Conservation (phyloP, 495 filamentous ascomycete genomes). For the Talaromyces liani region DNA sequence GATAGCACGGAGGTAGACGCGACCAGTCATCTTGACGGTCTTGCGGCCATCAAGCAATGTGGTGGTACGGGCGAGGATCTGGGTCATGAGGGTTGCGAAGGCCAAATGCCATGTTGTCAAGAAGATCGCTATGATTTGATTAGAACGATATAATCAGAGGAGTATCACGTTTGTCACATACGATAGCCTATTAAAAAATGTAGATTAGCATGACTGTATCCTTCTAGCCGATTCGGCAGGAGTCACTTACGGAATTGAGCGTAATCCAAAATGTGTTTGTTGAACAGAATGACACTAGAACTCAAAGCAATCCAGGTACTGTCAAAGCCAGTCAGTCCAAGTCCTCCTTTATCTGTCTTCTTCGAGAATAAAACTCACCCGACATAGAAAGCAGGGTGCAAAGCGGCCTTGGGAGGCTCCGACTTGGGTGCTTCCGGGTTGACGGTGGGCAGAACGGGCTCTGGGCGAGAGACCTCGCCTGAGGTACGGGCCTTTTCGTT, state of each 20-base stretch:
- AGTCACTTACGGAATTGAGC: slow-evolving; percentile 69
- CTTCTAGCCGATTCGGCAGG: not conserved
- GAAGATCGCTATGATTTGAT: slow-evolving; percentile 43
- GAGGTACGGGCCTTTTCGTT: slow-evolving; percentile 77
- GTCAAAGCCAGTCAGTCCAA: slow-evolving; percentile 19
- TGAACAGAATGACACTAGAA: slow-evolving; percentile 93
- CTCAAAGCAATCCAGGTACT: slow-evolving; percentile 89
- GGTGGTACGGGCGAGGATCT: slow-evolving; percentile 79
- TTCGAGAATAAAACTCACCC: slow-evolving; percentile 47
- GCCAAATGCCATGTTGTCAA: slow-evolving; percentile 90
- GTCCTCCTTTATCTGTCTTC: not conserved
- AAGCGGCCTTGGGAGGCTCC: slow-evolving; percentile 49
- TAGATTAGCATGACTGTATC: not conserved
- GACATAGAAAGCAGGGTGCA: slow-evolving; percentile 88
- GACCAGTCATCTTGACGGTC: slow-evolving; percentile 87
- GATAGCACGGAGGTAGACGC: slow-evolving; percentile 83
- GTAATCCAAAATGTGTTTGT: slow-evolving; percentile 92
- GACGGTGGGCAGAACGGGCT: slow-evolving; percentile 68
- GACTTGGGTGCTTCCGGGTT: slow-evolving; percentile 66
- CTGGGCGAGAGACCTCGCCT: slow-evolving; percentile 56
- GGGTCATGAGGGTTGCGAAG: slow-evolving; percentile 87
- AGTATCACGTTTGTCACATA: slow-evolving; percentile 16
- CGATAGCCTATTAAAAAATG: slow-evolving; percentile 27
- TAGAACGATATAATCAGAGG: slow-evolving; percentile 8
- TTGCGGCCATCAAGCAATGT: slow-evolving; percentile 82